phyloP scores from a whole-genome alignment of 768 basidiomycete species.

The Mycena vitilis region DNA sequence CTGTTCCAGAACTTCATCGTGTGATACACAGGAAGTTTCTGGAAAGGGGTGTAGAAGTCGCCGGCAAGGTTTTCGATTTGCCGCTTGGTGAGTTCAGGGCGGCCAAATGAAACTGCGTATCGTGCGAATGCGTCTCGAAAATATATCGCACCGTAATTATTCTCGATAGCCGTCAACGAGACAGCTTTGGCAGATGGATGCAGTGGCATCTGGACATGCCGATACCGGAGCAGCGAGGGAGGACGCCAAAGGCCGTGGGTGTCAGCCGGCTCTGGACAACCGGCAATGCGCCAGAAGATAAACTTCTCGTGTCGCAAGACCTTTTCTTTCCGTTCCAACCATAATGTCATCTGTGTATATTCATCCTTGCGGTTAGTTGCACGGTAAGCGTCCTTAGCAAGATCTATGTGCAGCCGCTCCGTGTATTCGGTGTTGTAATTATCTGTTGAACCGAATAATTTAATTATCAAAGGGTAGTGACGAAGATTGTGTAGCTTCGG shows the following conservation, averaged over 20 bases:
- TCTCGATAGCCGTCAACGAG: neutral
- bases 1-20: conserved; percentile 30
- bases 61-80: conserved; percentile 7
- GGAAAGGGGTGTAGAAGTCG: conserved; percentile 22
- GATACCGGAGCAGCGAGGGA: neutral
- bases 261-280: neutral
- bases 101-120: conserved; percentile 13
- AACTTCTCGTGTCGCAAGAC: conserved; percentile 31
- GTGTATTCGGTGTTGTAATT: conserved; percentile 50
- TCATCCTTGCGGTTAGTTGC: conserved; percentile 43
- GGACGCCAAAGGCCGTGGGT: conserved; percentile 1
- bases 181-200: conserved; percentile 27
- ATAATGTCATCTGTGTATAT: conserved; percentile 53
- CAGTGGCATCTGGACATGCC: conserved; percentile 25
- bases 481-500: conserved; percentile 48
- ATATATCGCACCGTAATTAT: conserved; percentile 17
- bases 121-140: conserved; percentile 27
- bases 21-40: conserved; percentile 21
- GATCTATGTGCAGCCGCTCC: conserved; percentile 39
- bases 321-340: conserved; percentile 51
- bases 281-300: neutral
- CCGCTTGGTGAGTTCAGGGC: neutral
- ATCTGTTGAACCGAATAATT: conserved; percentile 43
- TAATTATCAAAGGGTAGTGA: conserved; percentile 45
- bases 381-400: conserved; percentile 47